These are phyloP conservation scores for Gnetum montanum DNA, from an alignment of 75 land plant species.

Conservation along the genomic window DNA sequence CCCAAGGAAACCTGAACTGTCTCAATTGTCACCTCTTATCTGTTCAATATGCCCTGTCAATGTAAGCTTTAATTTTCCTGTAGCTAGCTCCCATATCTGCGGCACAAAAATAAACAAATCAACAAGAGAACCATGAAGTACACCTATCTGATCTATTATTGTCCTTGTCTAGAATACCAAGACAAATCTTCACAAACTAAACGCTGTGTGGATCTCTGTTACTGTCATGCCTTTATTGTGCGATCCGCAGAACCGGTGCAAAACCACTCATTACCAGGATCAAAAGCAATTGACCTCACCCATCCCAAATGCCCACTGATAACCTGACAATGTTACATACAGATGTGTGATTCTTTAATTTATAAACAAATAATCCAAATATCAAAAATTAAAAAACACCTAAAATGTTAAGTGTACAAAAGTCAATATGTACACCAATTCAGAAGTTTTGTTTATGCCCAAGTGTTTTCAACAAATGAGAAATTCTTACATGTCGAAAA, in stretches of 20 bases:
- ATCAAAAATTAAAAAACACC: not conserved
- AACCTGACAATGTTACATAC: slow-evolving; percentile 41
- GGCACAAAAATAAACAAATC: slow-evolving; percentile 5
- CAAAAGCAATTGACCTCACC: slow-evolving; percentile 98
- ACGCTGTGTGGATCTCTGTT: too few species aligned
- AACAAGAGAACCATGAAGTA: too few species aligned
- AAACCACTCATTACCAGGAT: slow-evolving; percentile 95
- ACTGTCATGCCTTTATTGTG: slow-evolving; percentile 69
- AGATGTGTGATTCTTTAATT: not conserved
- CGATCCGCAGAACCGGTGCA: slow-evolving; percentile 99
- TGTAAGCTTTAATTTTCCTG: slow-evolving; percentile 81
- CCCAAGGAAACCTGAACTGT: not conserved
- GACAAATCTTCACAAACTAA: not conserved
- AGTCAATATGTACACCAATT: not conserved
- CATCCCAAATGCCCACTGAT: slow-evolving; percentile 99
- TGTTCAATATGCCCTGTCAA: slow-evolving; percentile 99
- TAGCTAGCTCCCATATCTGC: slow-evolving; percentile 89
- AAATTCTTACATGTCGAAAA: too few species aligned
- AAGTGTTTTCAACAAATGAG: too few species aligned
- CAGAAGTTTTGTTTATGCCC: too few species aligned
- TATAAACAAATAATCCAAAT: not conserved
- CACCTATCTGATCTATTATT: too few species aligned
- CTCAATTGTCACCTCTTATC: slow-evolving; percentile 56
- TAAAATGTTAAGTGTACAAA: not conserved
- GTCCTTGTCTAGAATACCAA: too few species aligned